Evolutionary conservation across 257 asterid genomes (phyloP), one percentile per base, ranked within the genome.

Genomic region (Asclepias syriaca): DNA sequence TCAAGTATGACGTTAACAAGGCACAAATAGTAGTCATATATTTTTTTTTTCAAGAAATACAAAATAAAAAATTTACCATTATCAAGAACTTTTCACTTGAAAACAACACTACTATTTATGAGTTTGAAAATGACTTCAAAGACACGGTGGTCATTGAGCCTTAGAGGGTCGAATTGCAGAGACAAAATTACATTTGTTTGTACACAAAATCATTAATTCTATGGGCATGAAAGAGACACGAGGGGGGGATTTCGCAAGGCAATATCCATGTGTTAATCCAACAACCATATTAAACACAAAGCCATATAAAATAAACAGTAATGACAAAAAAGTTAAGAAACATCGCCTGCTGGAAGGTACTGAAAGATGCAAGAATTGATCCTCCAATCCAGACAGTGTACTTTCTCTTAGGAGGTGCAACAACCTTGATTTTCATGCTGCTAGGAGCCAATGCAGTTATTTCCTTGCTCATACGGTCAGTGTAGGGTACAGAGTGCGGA

Each of bases 351-450:
- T 83, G 87, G 87, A 83, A 80, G 49, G 84, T 83, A 76, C 87
- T 83, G 73, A 83, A 85, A 50, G 87, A 83, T 53, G 87, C 87
- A 75, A 83, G 84, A 57, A 83, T 83, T 60, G 87, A 83, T 39
- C 87, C 87, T 72, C 87, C 87, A 66, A 83, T 83, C 87, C 87
- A 83, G 76, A 83, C 87, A 75, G 85, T 83, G 85, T 83, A 83
- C 77, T 83, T 83, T 57, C 87, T 80, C 79, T 83, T 85, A 12
- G 87, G 87, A 46, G 87, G 87, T 16, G 87, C 87, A 72, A 83
- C 87, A 13, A 83, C 87, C 87, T 83, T 83, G 60, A 83, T 83
- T 73, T 83, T 83, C 87, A 83, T 83, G 77, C 87, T 83, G 75
- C 87, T 83, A 49, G 87, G 87, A 71, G 87, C 87, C 73, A 83